Base-by-base conservation (phyloP, 164 flowering plant genomes). In the Stephania cephalantha region DNA sequence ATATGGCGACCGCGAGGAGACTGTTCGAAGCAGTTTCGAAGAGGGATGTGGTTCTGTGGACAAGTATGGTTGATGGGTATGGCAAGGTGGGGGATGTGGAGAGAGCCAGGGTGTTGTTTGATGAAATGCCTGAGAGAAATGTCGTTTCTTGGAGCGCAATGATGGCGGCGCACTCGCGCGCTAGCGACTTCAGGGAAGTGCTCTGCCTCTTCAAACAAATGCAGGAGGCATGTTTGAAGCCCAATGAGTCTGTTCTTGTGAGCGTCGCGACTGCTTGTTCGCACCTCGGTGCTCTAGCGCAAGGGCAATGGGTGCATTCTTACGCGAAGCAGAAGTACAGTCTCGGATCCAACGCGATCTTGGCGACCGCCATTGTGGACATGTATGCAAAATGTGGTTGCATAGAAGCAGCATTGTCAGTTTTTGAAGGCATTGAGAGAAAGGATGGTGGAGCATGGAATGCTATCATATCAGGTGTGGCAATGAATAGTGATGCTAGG, bases 321-420 rank as follows among this genome's bases (percentile, higher is more conserved):
- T 87, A 84, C 72, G 86, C 81, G 11, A 84, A 50, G 55, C 55
- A 82, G 75, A 72, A 78, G 75, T 18, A 63, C 29, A 75, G 72
- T 25, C 79, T 81, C 55, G 77, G 75, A 1, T 81, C 83, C 1
- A 91, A 90, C 66, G 65, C 73, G 2, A 86, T 86, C 5, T 75
- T 91, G 75, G 90, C 85, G 20, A 91, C 96, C 9, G 93, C 96
- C 20, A 71, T 91, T 72, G 82, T 83, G 10, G 91, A 90, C 73
- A 87, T 90, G 92, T 90, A 89, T 72, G 84, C 90, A 11, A 90
- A 85, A 82, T 91, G 92, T 55, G 92, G 93, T 15, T 75, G 76
- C 74, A 29, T 87, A 66, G 84, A 84, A 1, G 79, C 82, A 48
- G 93, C 96, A 52, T 70, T 85, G 48, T 76, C 80, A 2, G 85